Percentiles rank a stretch among this genome's conserved stretches.
Evolutionary conservation across 176 grass and related monocot genomes (phyloP).

Genomic region (Panicum miliaceum): DNA sequence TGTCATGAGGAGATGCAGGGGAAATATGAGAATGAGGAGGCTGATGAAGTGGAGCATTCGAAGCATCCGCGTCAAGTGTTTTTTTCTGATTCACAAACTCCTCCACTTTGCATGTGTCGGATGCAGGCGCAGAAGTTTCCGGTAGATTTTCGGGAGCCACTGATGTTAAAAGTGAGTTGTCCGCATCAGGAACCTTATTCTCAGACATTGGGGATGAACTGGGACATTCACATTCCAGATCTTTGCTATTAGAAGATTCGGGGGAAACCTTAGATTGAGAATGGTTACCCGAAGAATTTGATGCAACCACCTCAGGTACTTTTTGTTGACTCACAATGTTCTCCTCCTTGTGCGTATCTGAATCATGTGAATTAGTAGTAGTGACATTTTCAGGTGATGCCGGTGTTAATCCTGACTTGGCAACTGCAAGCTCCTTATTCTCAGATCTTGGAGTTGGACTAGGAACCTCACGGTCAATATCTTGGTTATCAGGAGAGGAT

Average conservation of each 20-base stretch:
- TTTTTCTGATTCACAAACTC: slow-evolving; percentile 34
- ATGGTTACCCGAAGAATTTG: slow-evolving; percentile 40
- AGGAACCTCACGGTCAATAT: slow-evolving; percentile 48
- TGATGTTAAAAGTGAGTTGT: slow-evolving; percentile 28
- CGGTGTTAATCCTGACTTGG: slow-evolving; percentile 27
- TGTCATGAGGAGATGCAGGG: background rate
- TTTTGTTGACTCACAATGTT: slow-evolving; percentile 41
- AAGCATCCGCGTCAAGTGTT: slow-evolving; percentile 31
- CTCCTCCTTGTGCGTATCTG: slow-evolving; percentile 43
- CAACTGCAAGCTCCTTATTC: slow-evolving; percentile 41
- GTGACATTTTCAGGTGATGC: slow-evolving; percentile 25
- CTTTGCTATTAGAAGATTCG: slow-evolving; percentile 42
- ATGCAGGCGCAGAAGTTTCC: slow-evolving; percentile 21
- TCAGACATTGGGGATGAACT: slow-evolving; percentile 42
- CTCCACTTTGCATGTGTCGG: slow-evolving; percentile 48
- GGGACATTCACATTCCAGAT: slow-evolving; percentile 44
- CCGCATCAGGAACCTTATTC: slow-evolving; percentile 35
- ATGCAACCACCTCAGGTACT: slow-evolving; percentile 30
- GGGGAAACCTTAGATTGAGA: slow-evolving; percentile 42
- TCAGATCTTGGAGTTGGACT: slow-evolving; percentile 50
- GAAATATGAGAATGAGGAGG: slow-evolving; percentile 1
- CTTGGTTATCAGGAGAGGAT: slow-evolving; percentile 53
- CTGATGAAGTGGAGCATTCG: slow-evolving; percentile 36
- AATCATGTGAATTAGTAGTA: background rate
- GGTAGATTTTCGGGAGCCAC: background rate